Base-by-base conservation (phyloP, 768 basidiomycete species). In the Boletus sp. region DNA sequence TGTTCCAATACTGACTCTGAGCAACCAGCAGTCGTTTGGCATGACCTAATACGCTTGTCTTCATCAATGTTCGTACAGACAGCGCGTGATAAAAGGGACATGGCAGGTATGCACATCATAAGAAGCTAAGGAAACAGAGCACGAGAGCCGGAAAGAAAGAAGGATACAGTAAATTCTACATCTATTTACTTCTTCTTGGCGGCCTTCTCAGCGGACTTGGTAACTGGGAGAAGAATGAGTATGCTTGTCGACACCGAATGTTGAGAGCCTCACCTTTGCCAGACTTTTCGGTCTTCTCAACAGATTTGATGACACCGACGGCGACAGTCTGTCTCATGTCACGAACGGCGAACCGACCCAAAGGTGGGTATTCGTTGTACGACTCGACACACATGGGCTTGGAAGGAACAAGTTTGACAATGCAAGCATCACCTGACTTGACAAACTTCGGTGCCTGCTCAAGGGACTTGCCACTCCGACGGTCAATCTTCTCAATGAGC, bases 281-380 rank as follows among this genome's bases (percentile, higher is more conserved):
- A 69, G 78, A 65, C 76, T 92, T 94, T 55, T 95, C 93, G 62
- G 92, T 83, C 86, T 95, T 96, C 51, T 97, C 94, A 60, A 97
- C 94, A 57, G 85, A 84, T 82, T 98, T 98, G 84, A 98, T 97
- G 80, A 98, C 90, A 77, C 94, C 94, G 68, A 97, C 94, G 62
- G 94, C 94, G 61, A 99, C 96, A 60, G 96, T 97, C 80, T 98
- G 95, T 75, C 95, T 89, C 95, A 98, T 97, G 83, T 97, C 94
- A 87, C 94, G 94, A 75, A 97, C 94, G 69, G 94, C 94, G 79
- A 96, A 96, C 75, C 96, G 95, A 82, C 97, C 96, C 62, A 99
- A 88, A 76, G 97, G 97, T 66, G 97, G 96, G 80, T 98, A 99
- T 76, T 94, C 90, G 71, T 88, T 87, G 84, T 94, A 97, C 39